Base-by-base conservation (phyloP, 441 rosid genomes). In the Populus hybrid region DNA sequence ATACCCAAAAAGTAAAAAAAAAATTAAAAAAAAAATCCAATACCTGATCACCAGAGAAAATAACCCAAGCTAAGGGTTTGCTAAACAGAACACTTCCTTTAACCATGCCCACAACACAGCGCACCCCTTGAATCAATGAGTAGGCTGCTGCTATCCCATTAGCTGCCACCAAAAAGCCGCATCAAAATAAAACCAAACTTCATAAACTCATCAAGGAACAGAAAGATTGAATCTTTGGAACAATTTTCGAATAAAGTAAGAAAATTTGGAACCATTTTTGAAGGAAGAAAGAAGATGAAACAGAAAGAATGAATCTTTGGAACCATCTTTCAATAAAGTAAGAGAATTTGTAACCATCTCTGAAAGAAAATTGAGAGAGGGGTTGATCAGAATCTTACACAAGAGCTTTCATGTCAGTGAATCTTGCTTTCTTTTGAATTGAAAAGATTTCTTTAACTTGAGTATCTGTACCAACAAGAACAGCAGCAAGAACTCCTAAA, bases 11-110 rank as follows among this genome's bases (percentile, higher is more conserved):
- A 53, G 24, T 72, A 24, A 26, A 20, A 7, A 11, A 3, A 26
- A 72, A 14, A 4, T 7, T 8, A n/a, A 77, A 42, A 11, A 9
- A 53, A 53, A 6, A 4, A 14, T 50, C 2, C 61, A 53, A 53
- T 6, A 93, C 99, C 97, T 95, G 98, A 82, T 95, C 99, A 65
- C 87, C 89, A 36, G 94, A 87, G 90, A 95, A 93, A 83, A 93
- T 89, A 75, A 83, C 87, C 97, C 97, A 93, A 78, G 97, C 98
- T n/a, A 92, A 72, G 64, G 97, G 86, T 85, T 88, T 95, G 80
- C 82, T 91, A 77, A 90, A 81, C 70, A 93, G 89, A 64, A 88
- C 91, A 70, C 76, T 83, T 74, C 95, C 97, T 81, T 85, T 85
- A 67, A 91, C 69, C 84, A 86, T 75, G 75, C 89, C 82, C 80